phyloP scores from a whole-genome alignment of 257 asterid genomes.

The Penstemon davidsonii region DNA sequence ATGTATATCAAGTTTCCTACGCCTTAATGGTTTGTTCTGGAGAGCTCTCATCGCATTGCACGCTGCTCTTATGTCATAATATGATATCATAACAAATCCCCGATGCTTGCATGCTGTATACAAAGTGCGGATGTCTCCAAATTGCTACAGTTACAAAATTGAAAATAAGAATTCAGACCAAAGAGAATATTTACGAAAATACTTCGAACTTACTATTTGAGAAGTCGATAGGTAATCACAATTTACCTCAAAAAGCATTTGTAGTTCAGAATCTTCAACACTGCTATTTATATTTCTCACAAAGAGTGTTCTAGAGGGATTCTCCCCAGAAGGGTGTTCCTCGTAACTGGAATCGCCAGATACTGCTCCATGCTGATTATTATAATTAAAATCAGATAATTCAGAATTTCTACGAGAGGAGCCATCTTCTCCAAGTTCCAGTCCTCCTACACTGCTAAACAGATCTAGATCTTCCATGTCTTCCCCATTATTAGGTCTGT shows the following conservation, averaged over 20 bases:
- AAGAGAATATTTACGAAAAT: not conserved
- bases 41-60: constrained; percentile 57
- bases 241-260: constrained; percentile 76
- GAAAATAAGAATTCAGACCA: constrained; percentile 20
- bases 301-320: constrained; percentile 75
- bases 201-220: constrained; percentile 16
- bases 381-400: constrained; percentile 42
- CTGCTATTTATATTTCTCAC: constrained; percentile 89
- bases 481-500: constrained; percentile 50
- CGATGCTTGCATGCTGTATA: constrained; percentile 60
- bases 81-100: constrained; percentile 61
- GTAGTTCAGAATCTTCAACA: constrained; percentile 84
- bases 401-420: constrained; percentile 28
- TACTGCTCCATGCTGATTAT: constrained; percentile 39
- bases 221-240: constrained; percentile 24
- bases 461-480: constrained; percentile 80
- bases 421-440: constrained; percentile 94
- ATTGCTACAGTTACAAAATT: constrained; percentile 50
- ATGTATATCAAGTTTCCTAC: constrained; percentile 84
- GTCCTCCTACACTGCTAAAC: constrained; percentile 91
- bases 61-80: constrained; percentile 60
- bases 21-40: constrained; percentile 49
- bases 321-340: too few species aligned
- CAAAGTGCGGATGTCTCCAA: constrained; percentile 51
- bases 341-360: constrained; percentile 21